Percentiles rank a stretch among this genome's conserved stretches.
Conservation (phyloP, 306 rosid species). For the Canavalia ensiformis region DNA sequence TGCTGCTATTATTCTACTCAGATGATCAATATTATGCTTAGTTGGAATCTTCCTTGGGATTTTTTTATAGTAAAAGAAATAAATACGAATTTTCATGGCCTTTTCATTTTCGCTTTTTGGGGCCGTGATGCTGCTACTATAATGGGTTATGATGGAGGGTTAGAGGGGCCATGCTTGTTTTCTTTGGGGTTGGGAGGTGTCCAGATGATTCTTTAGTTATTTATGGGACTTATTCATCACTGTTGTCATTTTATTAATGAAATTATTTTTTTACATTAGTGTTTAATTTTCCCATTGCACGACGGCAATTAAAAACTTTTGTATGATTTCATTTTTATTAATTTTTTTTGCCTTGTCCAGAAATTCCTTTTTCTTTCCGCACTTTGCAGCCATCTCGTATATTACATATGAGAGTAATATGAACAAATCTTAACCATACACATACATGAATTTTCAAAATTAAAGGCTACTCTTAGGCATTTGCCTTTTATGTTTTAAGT, state of each 20-base stretch:
- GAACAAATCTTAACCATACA: background rate
- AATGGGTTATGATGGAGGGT: background rate
- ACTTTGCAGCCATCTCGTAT: background rate
- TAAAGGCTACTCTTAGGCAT: too few relatives aligned
- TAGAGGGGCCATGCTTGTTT: background rate
- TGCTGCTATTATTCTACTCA: constrained; percentile 1
- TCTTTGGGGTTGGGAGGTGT: background rate
- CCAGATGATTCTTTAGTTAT: background rate
- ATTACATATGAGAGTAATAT: background rate
- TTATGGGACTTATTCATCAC: background rate
- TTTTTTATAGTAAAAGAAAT: background rate
- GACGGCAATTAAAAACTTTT: background rate
- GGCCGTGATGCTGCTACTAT: background rate
- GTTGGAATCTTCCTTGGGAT: background rate
- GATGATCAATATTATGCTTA: constrained; percentile 7
- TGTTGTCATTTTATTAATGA: background rate
- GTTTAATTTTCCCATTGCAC: constrained; percentile 5
- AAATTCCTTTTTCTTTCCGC: background rate
- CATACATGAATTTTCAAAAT: background rate
- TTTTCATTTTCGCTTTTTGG: background rate
- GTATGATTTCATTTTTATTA: background rate
- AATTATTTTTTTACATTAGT: background rate
- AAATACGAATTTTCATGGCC: background rate
- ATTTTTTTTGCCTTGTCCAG: background rate
- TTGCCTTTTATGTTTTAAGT: too few relatives aligned